A percentile compares a stretch with the other conserved stretches of the same genome.
These are phyloP conservation scores for Paxillus ammoniavirescens DNA, from an alignment of 768 basidiomycete genomes.

Conservation along the genomic window DNA sequence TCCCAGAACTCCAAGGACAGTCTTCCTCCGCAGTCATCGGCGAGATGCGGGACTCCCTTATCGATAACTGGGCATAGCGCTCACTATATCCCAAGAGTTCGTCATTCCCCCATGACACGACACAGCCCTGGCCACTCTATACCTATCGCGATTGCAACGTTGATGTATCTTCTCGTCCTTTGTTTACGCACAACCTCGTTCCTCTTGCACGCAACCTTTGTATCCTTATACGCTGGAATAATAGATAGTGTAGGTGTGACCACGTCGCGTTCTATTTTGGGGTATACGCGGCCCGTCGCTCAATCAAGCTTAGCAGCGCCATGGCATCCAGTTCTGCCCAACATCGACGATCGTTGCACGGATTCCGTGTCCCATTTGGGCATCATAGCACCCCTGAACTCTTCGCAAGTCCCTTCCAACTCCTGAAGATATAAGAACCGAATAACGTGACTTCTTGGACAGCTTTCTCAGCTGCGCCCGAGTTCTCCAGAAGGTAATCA, in stretches of 20 bases:
- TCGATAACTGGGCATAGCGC: slow-evolving; percentile 81
- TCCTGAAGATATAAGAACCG: slow-evolving; percentile 58
- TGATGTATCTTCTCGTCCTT: neutral
- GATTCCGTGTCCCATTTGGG: neutral
- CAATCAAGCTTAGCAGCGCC: neutral
- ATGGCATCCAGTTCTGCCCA: no score
- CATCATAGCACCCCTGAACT: slow-evolving; percentile 56
- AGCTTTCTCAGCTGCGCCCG: slow-evolving; percentile 42
- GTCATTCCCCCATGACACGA: neutral
- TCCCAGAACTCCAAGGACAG: slow-evolving; percentile 80
- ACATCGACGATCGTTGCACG: no score
- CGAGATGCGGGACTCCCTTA: slow-evolving; percentile 88
- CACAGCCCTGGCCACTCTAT: neutral
- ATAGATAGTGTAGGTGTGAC: slow-evolving; percentile 4
- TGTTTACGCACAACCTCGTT: slow-evolving; percentile 1
- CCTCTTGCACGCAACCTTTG: slow-evolving; percentile 18
- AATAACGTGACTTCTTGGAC: slow-evolving; percentile 55
- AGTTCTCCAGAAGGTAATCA: slow-evolving; percentile 55
- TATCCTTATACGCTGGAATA: slow-evolving; percentile 17
- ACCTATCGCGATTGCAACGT: slow-evolving; percentile 2
- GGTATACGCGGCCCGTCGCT: no score
- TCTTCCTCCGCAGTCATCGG: slow-evolving; percentile 79
- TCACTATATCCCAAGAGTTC: slow-evolving; percentile 32
- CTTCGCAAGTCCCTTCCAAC: slow-evolving; percentile 71
- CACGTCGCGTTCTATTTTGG: neutral